A percentile compares a stretch with the other conserved stretches of the same genome.
Conservation (phyloP, 345 rosid genomes). For the Erucastrum elatum region DNA sequence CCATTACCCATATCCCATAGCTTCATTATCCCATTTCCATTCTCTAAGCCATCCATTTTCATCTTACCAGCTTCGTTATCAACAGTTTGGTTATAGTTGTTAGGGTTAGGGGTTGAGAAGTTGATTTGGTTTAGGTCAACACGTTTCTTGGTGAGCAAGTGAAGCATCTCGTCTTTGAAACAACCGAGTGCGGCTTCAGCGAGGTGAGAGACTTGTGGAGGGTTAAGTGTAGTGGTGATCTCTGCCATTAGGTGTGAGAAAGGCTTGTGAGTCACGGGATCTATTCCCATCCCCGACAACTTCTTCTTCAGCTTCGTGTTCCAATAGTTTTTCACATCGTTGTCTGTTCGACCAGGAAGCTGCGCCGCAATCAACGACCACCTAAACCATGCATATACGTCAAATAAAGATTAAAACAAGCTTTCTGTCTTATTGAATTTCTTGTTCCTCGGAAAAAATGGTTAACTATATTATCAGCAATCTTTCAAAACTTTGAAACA, state of each 20-base stretch:
- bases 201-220: constrained; percentile 89
- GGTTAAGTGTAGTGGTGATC: constrained; percentile 87
- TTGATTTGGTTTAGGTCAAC: constrained; percentile 67
- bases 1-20: constrained; percentile 42
- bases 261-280: constrained; percentile 97
- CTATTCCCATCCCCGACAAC: constrained; percentile 93
- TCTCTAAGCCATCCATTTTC: constrained; percentile 44
- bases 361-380: constrained; percentile 96
- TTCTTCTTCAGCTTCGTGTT: constrained; percentile 94
- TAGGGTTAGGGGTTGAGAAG: constrained; percentile 36
- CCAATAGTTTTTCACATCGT: constrained; percentile 93
- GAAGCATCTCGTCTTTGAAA: constrained; percentile 98
- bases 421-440: neutral
- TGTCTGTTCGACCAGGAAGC: constrained; percentile 85
- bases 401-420: neutral
- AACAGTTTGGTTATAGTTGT: constrained; percentile 43
- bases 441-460: neutral
- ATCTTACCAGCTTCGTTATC: constrained; percentile 62
- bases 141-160: constrained; percentile 89
- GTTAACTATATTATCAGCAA: neutral
- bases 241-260: constrained; percentile 98
- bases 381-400: constrained; percentile 41
- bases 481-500: neutral
- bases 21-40: constrained; percentile 37
- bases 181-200: constrained; percentile 98